Evolutionary conservation across 2,329 filamentous ascomycete genomes (phyloP), one percentile per base, ranked within the genome.

Genomic region (Cytospora leucostoma): DNA sequence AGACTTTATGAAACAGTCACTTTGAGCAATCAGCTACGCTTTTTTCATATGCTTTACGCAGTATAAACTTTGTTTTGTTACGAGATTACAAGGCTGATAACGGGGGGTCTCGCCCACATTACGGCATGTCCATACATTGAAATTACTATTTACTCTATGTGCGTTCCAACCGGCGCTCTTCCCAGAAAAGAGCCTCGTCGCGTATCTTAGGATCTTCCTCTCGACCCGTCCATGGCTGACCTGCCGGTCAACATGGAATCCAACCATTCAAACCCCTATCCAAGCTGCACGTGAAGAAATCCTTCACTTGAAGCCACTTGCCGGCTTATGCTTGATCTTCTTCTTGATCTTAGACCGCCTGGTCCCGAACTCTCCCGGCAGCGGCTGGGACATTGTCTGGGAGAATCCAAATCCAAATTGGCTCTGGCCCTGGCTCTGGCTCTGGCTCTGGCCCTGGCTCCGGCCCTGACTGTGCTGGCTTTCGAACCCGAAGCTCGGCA

Each of bases 301-400:
- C 1, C 12, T 19, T 49, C 34, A 65, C 67, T 74, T 74, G 62
- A 81, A 80, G 0, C 78, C 78, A 70, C 73, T 77, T 69, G 74
- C 77, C 71, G 35, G 35, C 51, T 61, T 61, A 10, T n/a, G n/a
- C 34, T 61, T 61, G 32, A 11, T 80, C 69, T 80, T 82, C 72
- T 80, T 80, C 59, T 72, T 75, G 66, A 72, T 74, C 64, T 74
- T 75, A 56, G 68, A 62, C 40, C 69, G 53, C 61, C 80, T 73
- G 66, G 76, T 76, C 33, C 81, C 81, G 76, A 81, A 82, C 5
- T 71, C 67, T 2, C 82, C 82, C n/a, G 74, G 64, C 15, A 78
- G 69, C 11, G 78, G 76, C 68, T 82, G 80, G 58, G 80, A 81
- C 75, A 80, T 80, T n/a, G 74, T 72, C 59, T 60, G 67, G 17